Percentiles rank a stretch among this genome's conserved stretches.
Evolutionary conservation across 2,329 filamentous ascomycete genomes (phyloP).

Genomic region (Ophiostoma montium): DNA sequence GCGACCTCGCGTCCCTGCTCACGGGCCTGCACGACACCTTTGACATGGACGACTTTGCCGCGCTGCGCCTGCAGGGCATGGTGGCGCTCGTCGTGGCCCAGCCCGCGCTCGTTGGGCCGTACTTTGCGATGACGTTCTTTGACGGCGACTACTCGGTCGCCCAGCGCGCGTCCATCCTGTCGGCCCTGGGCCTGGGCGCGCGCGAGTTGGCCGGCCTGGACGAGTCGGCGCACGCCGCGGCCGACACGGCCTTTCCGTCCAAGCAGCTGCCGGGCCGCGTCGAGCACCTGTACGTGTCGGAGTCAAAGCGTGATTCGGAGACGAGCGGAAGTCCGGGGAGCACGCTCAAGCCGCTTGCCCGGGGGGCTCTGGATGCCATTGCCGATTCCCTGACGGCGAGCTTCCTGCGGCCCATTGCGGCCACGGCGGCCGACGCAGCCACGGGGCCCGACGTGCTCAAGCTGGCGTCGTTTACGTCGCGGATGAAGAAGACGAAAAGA

Average conservation of each 20-base stretch:
- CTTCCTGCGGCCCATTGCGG: slow-evolving; percentile 71
- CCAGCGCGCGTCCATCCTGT: slow-evolving; percentile 70
- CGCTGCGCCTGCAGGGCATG: slow-evolving; percentile 64
- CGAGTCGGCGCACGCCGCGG: slow-evolving; percentile 34
- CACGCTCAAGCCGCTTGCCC: slow-evolving; percentile 36
- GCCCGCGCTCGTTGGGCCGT: slow-evolving; percentile 64
- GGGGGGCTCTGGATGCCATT: slow-evolving; percentile 52
- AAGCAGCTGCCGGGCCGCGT: slow-evolving; percentile 63
- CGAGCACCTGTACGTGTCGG: slow-evolving; percentile 51
- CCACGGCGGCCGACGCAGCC: slow-evolving; percentile 62
- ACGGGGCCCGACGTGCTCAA: slow-evolving; percentile 77
- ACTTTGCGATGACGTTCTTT: slow-evolving; percentile 77
- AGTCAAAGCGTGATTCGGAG: slow-evolving; percentile 8
- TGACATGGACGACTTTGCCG: slow-evolving; percentile 63
- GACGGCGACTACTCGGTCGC: slow-evolving; percentile 81
- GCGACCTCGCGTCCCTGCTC: slow-evolving; percentile 64
- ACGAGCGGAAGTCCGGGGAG: slow-evolving; percentile 8
- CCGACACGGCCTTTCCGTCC: slow-evolving; percentile 54
- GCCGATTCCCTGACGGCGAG: slow-evolving; percentile 51
- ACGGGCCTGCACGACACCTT: slow-evolving; percentile 76
- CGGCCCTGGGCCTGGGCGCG: slow-evolving; percentile 66
- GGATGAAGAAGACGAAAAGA: slow-evolving; percentile 30
- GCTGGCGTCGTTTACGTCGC: slow-evolving; percentile 74
- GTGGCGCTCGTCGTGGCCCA: slow-evolving; percentile 67
- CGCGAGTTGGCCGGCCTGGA: slow-evolving; percentile 74